Percentiles rank a stretch among this genome's conserved stretches.
phyloP scores from a whole-genome alignment of 2,329 filamentous ascomycete species.

The Orbilia blumenaviensis region DNA sequence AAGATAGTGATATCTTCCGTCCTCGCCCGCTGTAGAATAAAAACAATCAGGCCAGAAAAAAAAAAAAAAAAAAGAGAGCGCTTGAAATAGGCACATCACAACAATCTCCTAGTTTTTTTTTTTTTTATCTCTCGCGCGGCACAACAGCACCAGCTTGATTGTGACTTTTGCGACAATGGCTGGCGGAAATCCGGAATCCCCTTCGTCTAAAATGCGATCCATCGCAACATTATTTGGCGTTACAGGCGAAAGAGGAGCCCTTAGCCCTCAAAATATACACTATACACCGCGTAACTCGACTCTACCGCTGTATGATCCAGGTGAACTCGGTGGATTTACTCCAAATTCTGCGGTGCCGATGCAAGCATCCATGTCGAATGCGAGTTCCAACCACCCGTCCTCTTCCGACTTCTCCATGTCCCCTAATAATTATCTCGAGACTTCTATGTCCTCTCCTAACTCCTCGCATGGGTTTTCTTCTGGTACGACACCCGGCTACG shows the following conservation, averaged over 20 bases:
- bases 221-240: conserved; percentile 34
- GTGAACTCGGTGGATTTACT: conserved; percentile 47
- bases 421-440: conserved; percentile 44
- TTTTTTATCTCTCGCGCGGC: background rate
- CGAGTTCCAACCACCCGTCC: conserved; percentile 46
- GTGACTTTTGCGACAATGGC: conserved; percentile 14
- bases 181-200: conserved; percentile 47
- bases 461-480: conserved; percentile 49
- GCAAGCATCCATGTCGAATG: conserved; percentile 47
- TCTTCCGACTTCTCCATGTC: conserved; percentile 54
- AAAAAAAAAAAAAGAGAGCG: too few species aligned
- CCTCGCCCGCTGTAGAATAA: too few species aligned
- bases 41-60: too few species aligned
- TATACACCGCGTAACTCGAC: conserved; percentile 39
- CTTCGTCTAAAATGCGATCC: conserved; percentile 27
- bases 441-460: conserved; percentile 43
- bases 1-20: background rate
- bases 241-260: conserved; percentile 29
- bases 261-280: conserved; percentile 29
- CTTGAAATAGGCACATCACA: background rate
- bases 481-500: conserved; percentile 47
- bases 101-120: too few species aligned
- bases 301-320: conserved; percentile 41
- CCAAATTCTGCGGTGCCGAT: conserved; percentile 52
- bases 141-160: background rate